A percentile compares a stretch with the other conserved stretches of the same genome.
Evolutionary conservation across 768 basidiomycete species (phyloP).

Genomic region (Leucocoprinus leucothites): DNA sequence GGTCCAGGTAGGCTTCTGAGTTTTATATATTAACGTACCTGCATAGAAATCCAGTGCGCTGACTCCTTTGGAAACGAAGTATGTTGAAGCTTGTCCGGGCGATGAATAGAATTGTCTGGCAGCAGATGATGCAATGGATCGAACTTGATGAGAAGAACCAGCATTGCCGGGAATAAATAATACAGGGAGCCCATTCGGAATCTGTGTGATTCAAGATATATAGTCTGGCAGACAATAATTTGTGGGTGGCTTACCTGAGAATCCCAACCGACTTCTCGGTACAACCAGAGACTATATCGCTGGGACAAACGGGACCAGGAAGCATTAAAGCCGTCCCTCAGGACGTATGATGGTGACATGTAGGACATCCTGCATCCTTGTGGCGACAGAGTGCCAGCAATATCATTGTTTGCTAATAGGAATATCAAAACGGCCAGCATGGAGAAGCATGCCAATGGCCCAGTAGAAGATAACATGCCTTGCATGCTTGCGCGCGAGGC

Average conservation of each 20-base stretch:
- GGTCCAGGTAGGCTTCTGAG: neutral
- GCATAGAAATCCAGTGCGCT: slow-evolving; percentile 84
- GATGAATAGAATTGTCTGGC: slow-evolving; percentile 72
- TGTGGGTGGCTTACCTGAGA: slow-evolving; percentile 39
- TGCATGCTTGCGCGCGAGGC: neutral
- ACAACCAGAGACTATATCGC: slow-evolving; percentile 86
- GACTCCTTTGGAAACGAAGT: slow-evolving; percentile 44
- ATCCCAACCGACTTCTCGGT: slow-evolving; percentile 89
- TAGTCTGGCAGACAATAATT: neutral
- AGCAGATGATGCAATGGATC: slow-evolving; percentile 93
- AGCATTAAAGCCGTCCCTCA: slow-evolving; percentile 62
- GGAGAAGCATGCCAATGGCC: slow-evolving; percentile 34
- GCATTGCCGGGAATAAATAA: slow-evolving; percentile 98
- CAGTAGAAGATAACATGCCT: slow-evolving; percentile 17
- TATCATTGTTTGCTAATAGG: slow-evolving; percentile 41
- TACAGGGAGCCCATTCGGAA: slow-evolving; percentile 67
- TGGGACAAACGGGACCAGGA: slow-evolving; percentile 69
- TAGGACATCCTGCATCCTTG: slow-evolving; percentile 96
- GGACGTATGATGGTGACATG: slow-evolving; percentile 90
- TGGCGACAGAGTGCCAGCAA: slow-evolving; percentile 59
- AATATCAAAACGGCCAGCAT: slow-evolving; percentile 31
- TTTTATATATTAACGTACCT: slow-evolving; percentile 36
- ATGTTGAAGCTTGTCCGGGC: slow-evolving; percentile 51
- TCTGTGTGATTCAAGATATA: slow-evolving; percentile 8
- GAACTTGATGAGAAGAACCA: slow-evolving; percentile 89